Conservation (phyloP, 495 filamentous ascomycete species). For the Penicillium tannophilum region DNA sequence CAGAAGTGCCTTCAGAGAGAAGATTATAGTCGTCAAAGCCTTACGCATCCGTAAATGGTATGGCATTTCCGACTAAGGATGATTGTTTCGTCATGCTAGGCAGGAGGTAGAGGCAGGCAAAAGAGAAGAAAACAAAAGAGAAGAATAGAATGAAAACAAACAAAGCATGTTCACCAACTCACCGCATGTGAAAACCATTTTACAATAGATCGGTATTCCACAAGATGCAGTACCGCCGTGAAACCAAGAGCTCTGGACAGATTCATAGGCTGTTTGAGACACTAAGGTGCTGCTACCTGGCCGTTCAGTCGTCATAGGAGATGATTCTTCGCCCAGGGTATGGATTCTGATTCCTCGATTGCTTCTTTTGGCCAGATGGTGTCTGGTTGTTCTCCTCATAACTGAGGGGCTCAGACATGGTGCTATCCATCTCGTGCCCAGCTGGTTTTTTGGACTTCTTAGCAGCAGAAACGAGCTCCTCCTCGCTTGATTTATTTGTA, state of each 20-base stretch:
- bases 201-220: background rate
- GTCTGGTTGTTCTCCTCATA: slow-evolving; percentile 18
- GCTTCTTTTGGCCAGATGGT: background rate
- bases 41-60: slow-evolving; percentile 43
- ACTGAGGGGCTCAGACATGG: slow-evolving; percentile 11
- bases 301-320: slow-evolving; percentile 43
- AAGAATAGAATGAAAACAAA: background rate
- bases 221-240: background rate
- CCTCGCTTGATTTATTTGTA: background rate
- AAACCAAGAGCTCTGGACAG: background rate
- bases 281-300: background rate
- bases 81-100: slow-evolving; percentile 47
- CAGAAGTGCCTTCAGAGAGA: slow-evolving; percentile 20
- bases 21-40: slow-evolving; percentile 31
- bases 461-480: background rate
- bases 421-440: background rate
- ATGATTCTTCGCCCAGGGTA: slow-evolving; percentile 37
- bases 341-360: background rate
- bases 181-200: background rate
- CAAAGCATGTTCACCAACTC: background rate
- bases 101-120: background rate
- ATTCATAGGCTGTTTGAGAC: no score
- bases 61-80: slow-evolving; percentile 53
- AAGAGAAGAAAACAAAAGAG: background rate
- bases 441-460: slow-evolving; percentile 3